A percentile compares a stretch with the other conserved stretches of the same genome.
These are phyloP conservation scores for Glonium stellatum DNA, from an alignment of 495 filamentous ascomycete genomes.

Conservation along the genomic window DNA sequence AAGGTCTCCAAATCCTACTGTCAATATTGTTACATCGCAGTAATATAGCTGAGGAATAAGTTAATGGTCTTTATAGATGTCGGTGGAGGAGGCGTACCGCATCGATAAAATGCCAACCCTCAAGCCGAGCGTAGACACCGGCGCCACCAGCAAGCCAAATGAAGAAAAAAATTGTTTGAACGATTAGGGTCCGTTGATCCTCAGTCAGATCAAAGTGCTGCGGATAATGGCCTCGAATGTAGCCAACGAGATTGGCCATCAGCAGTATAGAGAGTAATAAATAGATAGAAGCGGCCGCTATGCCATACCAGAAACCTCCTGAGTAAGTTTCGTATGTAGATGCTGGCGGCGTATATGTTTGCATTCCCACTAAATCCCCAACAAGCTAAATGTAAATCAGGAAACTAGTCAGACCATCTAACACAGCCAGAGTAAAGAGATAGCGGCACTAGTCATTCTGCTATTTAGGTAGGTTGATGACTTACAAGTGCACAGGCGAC, in stretches of 20 bases:
- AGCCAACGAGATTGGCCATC: conserved; percentile 70
- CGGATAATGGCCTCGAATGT: conserved; percentile 67
- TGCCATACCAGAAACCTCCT: conserved; percentile 68
- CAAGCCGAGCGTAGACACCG: conserved; percentile 36
- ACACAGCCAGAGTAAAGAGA: background rate
- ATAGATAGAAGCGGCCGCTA: conserved; percentile 61
- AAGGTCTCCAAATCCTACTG: conserved; percentile 58
- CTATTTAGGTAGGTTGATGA: conserved; percentile 9
- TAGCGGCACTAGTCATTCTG: background rate
- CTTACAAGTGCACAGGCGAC: conserved; percentile 58
- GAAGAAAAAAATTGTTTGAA: conserved; percentile 56
- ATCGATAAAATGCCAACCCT: conserved; percentile 43
- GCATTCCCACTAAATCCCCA: conserved; percentile 51
- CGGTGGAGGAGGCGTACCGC: conserved; percentile 22
- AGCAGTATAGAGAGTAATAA: conserved; percentile 53
- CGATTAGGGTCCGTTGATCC: conserved; percentile 58
- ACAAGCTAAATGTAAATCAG: conserved; percentile 44
- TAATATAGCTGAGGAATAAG: conserved; percentile 46
- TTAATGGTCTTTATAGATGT: background rate
- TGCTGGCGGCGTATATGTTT: conserved; percentile 50
- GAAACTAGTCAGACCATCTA: background rate
- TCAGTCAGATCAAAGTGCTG: conserved; percentile 69
- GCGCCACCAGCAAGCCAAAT: conserved; percentile 55
- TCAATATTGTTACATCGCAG: conserved; percentile 56
- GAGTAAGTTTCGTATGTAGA: conserved; percentile 54